Evolutionary conservation across 257 asterid genomes (phyloP), one percentile per base, ranked within the genome.

Genomic region (Jasminum sambac): DNA sequence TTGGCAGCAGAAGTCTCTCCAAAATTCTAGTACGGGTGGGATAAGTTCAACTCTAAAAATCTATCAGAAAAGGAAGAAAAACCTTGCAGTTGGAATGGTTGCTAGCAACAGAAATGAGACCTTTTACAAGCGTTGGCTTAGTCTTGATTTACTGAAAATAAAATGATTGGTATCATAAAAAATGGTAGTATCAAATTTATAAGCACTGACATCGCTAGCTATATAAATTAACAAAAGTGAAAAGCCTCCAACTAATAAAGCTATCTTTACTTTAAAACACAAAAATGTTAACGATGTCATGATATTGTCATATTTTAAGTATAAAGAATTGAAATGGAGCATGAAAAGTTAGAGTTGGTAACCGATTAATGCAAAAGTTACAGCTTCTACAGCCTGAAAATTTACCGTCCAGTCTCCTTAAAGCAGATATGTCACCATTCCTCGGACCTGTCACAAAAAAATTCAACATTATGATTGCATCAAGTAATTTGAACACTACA

Each of bases 391-490:
- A 23, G 34, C 36, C 21, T 55, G 62, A 23, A 55, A 55, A 55
- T 23, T 23, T 55, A 55, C 62, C 62, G 11, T 55, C 36, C 36
- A 55, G 62, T 55, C 62, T 55, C 21, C 36, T 55, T 55, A 55
- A 55, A 23, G 36, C 36, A 2, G 36, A 26, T 24, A 55, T 21
- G 8, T 55, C 62, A 4, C 16, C 62, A 55, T 23, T 55, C 36
- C 36, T 55, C 11, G 62, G 21, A 23, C 62, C 62, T 55, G 36
- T 11, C 62, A 23, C 8, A 30, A 55, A 23, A 52, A 55, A 55
- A 55, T 9, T 55, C 36, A 55, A 55, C 10, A 55, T 6, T 55
- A 55, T 2, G 62, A 55, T 23, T 55, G 7, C 16, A 55, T 55
- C 62, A 55, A 19, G 5, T 55, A 5, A 55, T 55, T 19, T 19